Percentiles rank a stretch among this genome's conserved stretches.
phyloP scores from a whole-genome alignment of 208 protist genomes.

The Crithidia brevicula region DNA sequence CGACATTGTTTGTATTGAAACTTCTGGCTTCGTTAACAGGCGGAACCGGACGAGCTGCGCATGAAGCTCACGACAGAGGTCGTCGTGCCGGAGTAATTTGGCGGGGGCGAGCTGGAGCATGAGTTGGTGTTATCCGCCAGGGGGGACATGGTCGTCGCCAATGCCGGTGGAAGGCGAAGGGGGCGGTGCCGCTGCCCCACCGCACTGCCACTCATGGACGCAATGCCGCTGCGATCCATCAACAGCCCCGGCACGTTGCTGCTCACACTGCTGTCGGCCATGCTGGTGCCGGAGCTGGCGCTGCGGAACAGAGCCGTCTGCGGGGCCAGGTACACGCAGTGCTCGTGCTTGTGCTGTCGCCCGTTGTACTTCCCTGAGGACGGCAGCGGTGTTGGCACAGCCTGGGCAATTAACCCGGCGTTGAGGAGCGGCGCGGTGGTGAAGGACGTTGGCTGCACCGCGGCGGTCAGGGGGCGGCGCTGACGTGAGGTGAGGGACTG shows the following conservation, averaged over 20 bases:
- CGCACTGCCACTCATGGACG: background rate
- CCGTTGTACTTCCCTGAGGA: background rate
- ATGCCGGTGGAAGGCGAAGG: background rate
- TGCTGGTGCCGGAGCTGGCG: conserved; percentile 6
- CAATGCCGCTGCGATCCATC: background rate
- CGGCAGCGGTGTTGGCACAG: background rate
- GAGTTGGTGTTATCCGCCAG: background rate
- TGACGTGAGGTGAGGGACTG: conserved; percentile 12
- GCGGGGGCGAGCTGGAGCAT: background rate
- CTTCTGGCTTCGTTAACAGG: background rate
- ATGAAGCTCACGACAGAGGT: conserved; percentile 10
- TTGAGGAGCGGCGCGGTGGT: background rate
- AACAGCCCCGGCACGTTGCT: conserved; percentile 3
- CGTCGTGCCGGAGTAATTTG: background rate
- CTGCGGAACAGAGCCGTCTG: background rate
- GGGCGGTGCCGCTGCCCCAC: background rate
- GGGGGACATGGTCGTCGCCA: background rate
- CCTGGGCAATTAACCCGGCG: background rate
- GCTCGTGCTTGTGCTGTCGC: conserved; percentile 7
- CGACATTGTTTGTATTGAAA: background rate
- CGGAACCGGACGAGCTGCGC: conserved; percentile 2
- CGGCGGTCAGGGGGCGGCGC: conserved; percentile 4
- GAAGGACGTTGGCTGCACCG: background rate
- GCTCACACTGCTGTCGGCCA: conserved; percentile 1
- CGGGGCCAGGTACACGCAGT: background rate